Evolutionary conservation across 768 basidiomycete genomes (phyloP).

Genomic region (Mycena albidolilacea): DNA sequence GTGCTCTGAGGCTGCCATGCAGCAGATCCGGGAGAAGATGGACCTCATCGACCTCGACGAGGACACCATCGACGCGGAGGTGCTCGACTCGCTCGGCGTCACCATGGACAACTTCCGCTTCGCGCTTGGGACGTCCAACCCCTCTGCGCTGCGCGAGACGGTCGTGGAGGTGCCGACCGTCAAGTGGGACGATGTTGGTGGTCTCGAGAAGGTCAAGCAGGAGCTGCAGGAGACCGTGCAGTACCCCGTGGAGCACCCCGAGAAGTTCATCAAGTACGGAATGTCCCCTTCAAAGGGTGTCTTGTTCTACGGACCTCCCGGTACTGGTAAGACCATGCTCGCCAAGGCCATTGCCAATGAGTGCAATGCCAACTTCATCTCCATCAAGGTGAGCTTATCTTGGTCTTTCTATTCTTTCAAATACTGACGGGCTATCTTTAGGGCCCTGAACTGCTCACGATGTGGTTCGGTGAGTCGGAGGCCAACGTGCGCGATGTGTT

Average conservation of each 20-base stretch:
- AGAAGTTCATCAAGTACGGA: conserved; percentile 99
- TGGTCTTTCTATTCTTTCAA: background rate
- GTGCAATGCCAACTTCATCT: conserved; percentile 99
- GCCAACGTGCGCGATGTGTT: conserved; percentile 99
- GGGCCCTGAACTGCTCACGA: conserved; percentile 97
- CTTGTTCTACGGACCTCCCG: conserved; percentile 98
- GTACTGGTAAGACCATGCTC: conserved; percentile 99
- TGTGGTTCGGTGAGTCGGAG: conserved; percentile 99
- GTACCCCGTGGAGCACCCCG: conserved; percentile 99
- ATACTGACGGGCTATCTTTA: conserved; percentile 47
- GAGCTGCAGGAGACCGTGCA: conserved; percentile 99
- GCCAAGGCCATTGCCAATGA: conserved; percentile 99
- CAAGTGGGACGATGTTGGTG: conserved; percentile 99
- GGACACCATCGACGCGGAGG: conserved; percentile 99
- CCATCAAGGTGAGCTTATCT: conserved; percentile 81
- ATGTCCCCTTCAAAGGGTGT: conserved; percentile 99
- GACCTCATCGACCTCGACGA: conserved; percentile 96
- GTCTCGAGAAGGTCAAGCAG: conserved; percentile 99
- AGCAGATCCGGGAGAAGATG: conserved; percentile 99
- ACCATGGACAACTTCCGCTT: conserved; percentile 99
- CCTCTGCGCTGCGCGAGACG: conserved; percentile 98
- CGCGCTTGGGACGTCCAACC: conserved; percentile 97
- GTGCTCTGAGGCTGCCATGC: conserved; percentile 99
- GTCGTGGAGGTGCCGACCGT: conserved; percentile 99
- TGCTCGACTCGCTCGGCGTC: conserved; percentile 97